These are phyloP conservation scores for Penicillium brasilianum DNA, from an alignment of 2,329 filamentous ascomycete species.

Conservation along the genomic window DNA sequence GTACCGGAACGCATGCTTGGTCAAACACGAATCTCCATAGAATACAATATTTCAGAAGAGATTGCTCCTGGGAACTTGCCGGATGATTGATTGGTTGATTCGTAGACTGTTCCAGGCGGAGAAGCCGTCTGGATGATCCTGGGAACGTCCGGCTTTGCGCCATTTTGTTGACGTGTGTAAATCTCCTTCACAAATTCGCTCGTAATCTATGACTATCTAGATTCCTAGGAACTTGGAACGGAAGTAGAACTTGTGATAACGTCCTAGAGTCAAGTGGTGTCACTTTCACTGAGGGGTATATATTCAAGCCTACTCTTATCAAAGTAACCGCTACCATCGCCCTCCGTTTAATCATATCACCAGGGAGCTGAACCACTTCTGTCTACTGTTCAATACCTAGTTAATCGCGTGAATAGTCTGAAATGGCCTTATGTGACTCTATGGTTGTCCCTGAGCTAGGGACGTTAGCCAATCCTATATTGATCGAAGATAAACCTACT, in stretches of 20 bases:
- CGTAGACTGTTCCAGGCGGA: neutral
- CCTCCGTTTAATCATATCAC: conserved; percentile 1
- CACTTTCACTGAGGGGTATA: neutral
- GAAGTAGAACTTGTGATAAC: neutral
- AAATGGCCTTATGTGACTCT: conserved; percentile 13
- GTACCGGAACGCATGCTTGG: neutral
- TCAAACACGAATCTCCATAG: neutral
- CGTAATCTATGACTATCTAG: conserved; percentile 2
- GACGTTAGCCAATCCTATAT: conserved; percentile 19
- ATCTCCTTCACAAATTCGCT: neutral
- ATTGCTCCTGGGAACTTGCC: conserved; percentile 2
- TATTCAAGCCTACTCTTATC: neutral
- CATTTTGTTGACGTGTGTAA: neutral
- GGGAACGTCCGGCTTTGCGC: neutral
- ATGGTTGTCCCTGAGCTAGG: conserved; percentile 14
- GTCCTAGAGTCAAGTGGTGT: neutral
- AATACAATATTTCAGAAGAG: neutral
- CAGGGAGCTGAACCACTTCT: neutral
- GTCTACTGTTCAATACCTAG: neutral
- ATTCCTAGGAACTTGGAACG: conserved; percentile 3
- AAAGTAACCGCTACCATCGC: neutral
- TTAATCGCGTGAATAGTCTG: conserved; percentile 9
- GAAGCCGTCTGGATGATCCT: conserved; percentile 1
- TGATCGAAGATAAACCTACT: conserved; percentile 14
- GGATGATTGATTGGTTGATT: conserved; percentile 1